Base-by-base conservation (phyloP, 805 yeast genomes). In the Teunomyces aglyptinius region DNA sequence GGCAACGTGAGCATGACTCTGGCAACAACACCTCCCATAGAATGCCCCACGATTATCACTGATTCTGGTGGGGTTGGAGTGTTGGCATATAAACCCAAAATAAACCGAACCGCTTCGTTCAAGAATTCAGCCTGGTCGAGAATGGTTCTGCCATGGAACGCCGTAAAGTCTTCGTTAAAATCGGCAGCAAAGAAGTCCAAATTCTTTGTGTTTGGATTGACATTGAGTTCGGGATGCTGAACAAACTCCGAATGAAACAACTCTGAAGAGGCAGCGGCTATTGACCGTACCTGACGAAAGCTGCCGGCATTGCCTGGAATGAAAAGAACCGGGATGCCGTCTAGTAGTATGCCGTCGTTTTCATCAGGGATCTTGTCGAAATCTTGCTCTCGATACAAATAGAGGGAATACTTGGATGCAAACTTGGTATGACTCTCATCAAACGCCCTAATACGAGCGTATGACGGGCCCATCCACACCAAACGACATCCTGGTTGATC, bases 221-320 rank as follows among this genome's bases (percentile, higher is more conserved):
- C 43, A 28, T 46, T 36, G 5, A 32, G 39, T 2, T 27, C 13
- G 3, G 18, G 32, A 13, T 35, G 15, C 38, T 42, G 41, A n/a
- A 29, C 32, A 58, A 46, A 60, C 38, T 44, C 63, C 3, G 76
- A 76, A 52, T 70, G 76, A 54, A 71, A 84, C 3, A 78, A 55
- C 35, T 75, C 73, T 1, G 96, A 77, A 19, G 87, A 71, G 53
- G 85, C 86, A 1, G 97, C 83, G 0, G 97, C 98, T n/a, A 92
- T 78, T 1, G 97, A 88, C 44, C 99, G 73, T 7, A 81, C 96
- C 64, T 94, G 99, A 53, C 82, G 80, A 63, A 81, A 90, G 47
- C 95, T 85, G 1, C 99, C 99, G 0, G 99, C 99, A 61, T 95
- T 94, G 0, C 99, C 99, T 0, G 99, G 99, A 34, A 95, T 86